Evolutionary conservation across 2,329 filamentous ascomycete species (phyloP).

Genomic region (Microsporum ferrugineum): DNA sequence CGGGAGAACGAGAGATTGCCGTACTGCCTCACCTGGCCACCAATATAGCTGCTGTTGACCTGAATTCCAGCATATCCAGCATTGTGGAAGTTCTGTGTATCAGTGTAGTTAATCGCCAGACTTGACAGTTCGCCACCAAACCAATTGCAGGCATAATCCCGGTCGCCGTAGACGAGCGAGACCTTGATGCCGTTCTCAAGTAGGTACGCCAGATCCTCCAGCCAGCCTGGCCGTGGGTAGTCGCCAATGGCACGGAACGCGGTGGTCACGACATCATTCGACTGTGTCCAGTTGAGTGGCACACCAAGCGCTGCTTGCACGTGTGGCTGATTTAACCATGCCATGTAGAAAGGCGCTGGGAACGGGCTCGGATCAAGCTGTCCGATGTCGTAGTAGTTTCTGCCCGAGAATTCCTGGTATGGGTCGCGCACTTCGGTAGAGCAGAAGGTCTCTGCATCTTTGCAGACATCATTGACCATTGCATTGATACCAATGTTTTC

Average conservation of each 20-base stretch:
- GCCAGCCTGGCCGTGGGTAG: constrained; percentile 11
- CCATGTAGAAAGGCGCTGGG: background rate
- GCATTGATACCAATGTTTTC: constrained; percentile 6
- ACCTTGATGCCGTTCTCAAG: constrained; percentile 42
- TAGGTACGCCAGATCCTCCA: constrained; percentile 31
- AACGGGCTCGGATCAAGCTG: background rate
- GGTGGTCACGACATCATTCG: constrained; percentile 39
- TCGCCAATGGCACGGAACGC: constrained; percentile 1
- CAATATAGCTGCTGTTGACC: constrained; percentile 34
- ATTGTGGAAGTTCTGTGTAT: constrained; percentile 34
- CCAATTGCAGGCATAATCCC: constrained; percentile 47
- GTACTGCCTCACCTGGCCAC: constrained; percentile 38
- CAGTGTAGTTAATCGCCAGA: constrained; percentile 38
- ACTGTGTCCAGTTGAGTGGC: constrained; percentile 43
- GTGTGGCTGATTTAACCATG: constrained; percentile 26
- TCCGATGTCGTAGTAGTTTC: constrained; percentile 5
- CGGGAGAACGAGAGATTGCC: constrained; percentile 41
- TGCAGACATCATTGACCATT: constrained; percentile 28
- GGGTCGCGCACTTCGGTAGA: constrained; percentile 3
- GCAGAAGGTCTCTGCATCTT: constrained; percentile 32
- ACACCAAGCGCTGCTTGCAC: constrained; percentile 45
- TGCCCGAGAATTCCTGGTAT: background rate
- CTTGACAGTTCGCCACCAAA: constrained; percentile 44
- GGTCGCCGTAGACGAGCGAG: constrained; percentile 42
- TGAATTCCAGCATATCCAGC: constrained; percentile 40